Evolutionary conservation across 129 eudicot species (phyloP).

Genomic region (Mikania micrantha): DNA sequence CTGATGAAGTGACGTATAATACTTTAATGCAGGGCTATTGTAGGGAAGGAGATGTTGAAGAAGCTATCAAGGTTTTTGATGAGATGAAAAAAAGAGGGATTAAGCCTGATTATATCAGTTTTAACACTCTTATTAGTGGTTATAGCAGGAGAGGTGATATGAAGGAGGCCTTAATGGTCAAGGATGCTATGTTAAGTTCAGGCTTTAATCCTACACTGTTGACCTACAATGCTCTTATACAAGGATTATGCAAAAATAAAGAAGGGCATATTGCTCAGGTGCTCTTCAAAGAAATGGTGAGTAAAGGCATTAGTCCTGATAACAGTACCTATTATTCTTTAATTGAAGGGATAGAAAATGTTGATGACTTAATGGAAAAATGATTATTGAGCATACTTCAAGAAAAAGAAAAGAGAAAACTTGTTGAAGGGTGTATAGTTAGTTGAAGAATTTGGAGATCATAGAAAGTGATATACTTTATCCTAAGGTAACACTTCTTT

Average conservation of each 20-base stretch:
- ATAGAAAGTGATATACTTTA: not conserved
- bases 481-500: not conserved
- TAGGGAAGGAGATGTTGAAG: conserved; percentile 56
- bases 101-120: conserved; percentile 56
- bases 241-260: conserved; percentile 57
- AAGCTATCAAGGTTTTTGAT: conserved; percentile 45
- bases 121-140: conserved; percentile 64
- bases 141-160: conserved; percentile 66
- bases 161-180: conserved; percentile 58
- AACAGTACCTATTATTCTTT: conserved; percentile 47
- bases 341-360: conserved; percentile 46
- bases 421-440: conserved; percentile 10
- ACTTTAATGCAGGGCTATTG: conserved; percentile 67
- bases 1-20: conserved; percentile 80
- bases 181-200: conserved; percentile 48
- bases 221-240: conserved; percentile 67
- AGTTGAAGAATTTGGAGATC: conserved; percentile 5
- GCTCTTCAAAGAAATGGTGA: conserved; percentile 60
- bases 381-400: conserved; percentile 3
- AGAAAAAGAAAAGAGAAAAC: not conserved
- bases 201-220: conserved; percentile 56
- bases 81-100: conserved; percentile 70
- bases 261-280: conserved; percentile 44
- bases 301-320: conserved; percentile 62
- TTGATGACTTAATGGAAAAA: conserved; percentile 31